Evolutionary conservation across 441 rosid genomes (phyloP).

Genomic region (Capsella rubella): DNA sequence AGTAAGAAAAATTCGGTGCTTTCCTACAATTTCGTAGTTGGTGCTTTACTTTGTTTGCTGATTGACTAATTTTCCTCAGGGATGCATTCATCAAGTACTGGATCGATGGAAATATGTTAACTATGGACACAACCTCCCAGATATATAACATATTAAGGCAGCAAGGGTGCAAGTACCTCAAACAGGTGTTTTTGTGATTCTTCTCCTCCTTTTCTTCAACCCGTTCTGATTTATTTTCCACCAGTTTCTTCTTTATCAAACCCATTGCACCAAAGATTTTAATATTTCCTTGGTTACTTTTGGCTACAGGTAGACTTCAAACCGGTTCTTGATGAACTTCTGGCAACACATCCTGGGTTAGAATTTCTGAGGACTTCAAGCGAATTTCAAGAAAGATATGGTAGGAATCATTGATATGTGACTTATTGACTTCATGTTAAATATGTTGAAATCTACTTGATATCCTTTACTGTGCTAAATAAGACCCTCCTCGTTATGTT

Average conservation of each 20-base stretch:
- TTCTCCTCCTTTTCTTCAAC: not conserved
- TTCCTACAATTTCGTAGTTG: not conserved
- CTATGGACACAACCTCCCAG: constrained; percentile 56
- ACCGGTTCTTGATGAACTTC: constrained; percentile 63
- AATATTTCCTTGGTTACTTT: not conserved
- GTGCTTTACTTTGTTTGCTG: constrained; percentile 20
- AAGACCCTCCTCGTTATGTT: not conserved
- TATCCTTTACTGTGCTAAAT: not conserved
- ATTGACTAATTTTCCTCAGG: constrained; percentile 43
- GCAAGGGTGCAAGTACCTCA: constrained; percentile 58
- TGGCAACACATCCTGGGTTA: constrained; percentile 68
- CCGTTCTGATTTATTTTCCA: not conserved
- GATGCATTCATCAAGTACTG: constrained; percentile 68
- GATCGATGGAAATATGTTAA: constrained; percentile 61
- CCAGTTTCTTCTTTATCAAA: constrained; percentile 5
- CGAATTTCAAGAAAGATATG: constrained; percentile 76
- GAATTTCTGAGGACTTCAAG: constrained; percentile 58
- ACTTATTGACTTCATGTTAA: constrained; percentile 15
- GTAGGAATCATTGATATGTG: constrained; percentile 44
- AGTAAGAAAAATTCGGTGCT: not conserved
- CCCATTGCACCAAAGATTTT: constrained; percentile 12
- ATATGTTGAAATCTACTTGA: not conserved
- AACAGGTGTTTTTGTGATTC: constrained; percentile 54
- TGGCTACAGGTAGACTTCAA: constrained; percentile 67
- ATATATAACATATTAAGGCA: constrained; percentile 61